Evolutionary conservation across 1,139 yeast species (phyloP).

Genomic region (Sugiyamaella pinicola): DNA sequence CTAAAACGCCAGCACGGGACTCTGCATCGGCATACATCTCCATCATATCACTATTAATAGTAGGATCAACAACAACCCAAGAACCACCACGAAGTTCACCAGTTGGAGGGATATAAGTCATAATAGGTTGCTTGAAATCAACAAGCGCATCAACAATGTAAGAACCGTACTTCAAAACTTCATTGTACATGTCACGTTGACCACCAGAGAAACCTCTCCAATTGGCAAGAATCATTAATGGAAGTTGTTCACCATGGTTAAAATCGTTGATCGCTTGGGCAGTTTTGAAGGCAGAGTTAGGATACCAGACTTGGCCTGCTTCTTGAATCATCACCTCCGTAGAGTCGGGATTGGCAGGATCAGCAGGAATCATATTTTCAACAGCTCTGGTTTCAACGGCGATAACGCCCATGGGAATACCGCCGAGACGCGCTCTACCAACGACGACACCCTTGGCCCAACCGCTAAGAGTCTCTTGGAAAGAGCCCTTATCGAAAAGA

Average conservation of each 20-base stretch:
- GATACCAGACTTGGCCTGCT: conserved; percentile 99
- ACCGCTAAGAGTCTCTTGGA: conserved; percentile 96
- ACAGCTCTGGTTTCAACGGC: conserved; percentile 91
- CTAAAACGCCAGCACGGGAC: conserved; percentile 97
- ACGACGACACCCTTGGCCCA: conserved; percentile 99
- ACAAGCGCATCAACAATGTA: conserved; percentile 96
- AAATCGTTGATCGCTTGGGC: conserved; percentile 98
- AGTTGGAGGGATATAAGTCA: conserved; percentile 94
- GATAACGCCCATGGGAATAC: conserved; percentile 97
- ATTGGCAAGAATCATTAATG: conserved; percentile 95
- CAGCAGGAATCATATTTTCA: conserved; percentile 92
- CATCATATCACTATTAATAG: conserved; percentile 95
- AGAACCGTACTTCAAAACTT: conserved; percentile 94
- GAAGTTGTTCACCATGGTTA: conserved; percentile 96
- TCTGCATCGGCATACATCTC: conserved; percentile 98
- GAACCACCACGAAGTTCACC: conserved; percentile 99
- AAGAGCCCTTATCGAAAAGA: conserved; percentile 86
- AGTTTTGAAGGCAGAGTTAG: conserved; percentile 97
- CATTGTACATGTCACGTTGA: conserved; percentile 99
- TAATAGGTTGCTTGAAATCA: conserved; percentile 93
- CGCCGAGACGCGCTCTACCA: conserved; percentile 98
- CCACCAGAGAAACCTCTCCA: conserved; percentile 99
- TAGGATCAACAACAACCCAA: conserved; percentile 99
- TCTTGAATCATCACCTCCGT: conserved; percentile 87
- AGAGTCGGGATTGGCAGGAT: conserved; percentile 95